phyloP scores from a whole-genome alignment of 139 green algal species.

The Mesostigma viride region DNA sequence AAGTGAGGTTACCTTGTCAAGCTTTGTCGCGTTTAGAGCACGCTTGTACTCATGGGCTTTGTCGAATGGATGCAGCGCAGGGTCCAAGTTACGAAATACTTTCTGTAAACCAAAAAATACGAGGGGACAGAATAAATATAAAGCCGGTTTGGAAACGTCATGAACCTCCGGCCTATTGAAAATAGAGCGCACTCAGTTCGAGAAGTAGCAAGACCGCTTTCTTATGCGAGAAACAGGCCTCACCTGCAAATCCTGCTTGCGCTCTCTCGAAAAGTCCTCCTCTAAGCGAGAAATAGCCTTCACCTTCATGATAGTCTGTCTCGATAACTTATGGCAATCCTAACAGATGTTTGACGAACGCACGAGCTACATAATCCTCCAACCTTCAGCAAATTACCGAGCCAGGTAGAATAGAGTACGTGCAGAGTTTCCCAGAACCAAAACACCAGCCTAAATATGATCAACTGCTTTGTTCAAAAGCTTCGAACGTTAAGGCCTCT shows the following conservation, averaged over 20 bases:
- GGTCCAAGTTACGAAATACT: constrained; percentile 87
- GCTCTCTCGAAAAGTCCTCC: constrained; percentile 64
- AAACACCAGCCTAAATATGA: constrained; percentile 4
- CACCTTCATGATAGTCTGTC: constrained; percentile 63
- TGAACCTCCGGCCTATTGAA: not conserved
- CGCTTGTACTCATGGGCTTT: constrained; percentile 84
- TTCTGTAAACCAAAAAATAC: constrained; percentile 33
- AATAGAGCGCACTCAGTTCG: not conserved
- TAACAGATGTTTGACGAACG: not conserved
- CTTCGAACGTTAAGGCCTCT: not conserved
- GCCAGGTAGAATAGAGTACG: constrained; percentile 6
- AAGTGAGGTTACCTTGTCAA: constrained; percentile 57
- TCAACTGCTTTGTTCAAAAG: not conserved
- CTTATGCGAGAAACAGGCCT: not conserved
- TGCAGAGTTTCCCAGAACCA: not conserved
- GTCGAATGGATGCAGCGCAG: constrained; percentile 63
- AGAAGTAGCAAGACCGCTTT: not conserved
- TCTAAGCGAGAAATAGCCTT: constrained; percentile 80
- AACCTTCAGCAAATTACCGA: constrained; percentile 2
- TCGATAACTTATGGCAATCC: not conserved
- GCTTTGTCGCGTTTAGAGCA: constrained; percentile 81
- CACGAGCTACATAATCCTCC: constrained; percentile 1
- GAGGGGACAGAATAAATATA: constrained; percentile 1
- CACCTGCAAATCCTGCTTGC: constrained; percentile 54
- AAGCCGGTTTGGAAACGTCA: not conserved